Evolutionary conservation across 805 yeast genomes (phyloP), one percentile per base, ranked within the genome.

Genomic region (Metschnikowia cubensis): DNA sequence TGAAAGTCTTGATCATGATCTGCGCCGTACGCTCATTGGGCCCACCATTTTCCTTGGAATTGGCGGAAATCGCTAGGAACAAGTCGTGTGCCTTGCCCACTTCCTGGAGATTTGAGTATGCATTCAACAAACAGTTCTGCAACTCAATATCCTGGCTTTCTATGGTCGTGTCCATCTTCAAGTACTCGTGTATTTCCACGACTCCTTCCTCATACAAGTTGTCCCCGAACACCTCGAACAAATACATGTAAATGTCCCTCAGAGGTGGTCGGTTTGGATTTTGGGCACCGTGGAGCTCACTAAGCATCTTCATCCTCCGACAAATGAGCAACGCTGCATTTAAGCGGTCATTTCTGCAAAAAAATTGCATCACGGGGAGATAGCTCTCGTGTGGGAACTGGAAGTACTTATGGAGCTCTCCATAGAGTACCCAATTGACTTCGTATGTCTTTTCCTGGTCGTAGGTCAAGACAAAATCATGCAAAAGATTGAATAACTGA

Each of bases 1-100:
- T 82, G 50, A 80, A 74, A 1, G 84, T 76, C 60, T 81, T 82
- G 56, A 87, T 64, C 86, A 87, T 83, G 59, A 84, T 81, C 41
- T 81, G 77, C 18, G 82, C 75, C 0, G 89, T 81, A 39, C 84
- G 85, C 47, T 82, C 79, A 59, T 85, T 81, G 25, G 84, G 66
- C 2, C 85, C 85, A 11, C 73, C 70, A 7, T 47, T 46, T 14
- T 64, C 58, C 38, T 71, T 69, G 0, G 87, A 82, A 48, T 80
- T 70, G 3, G 84, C 68, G 38, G 77, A 66, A 44, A 87, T 79
- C 41, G 83, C 68, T 18, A 83, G 71, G 72, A 87, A 87, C 18
- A 80, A 67, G 57, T 83, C 85, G 21, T 82, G 64, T 2, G 84
- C 82, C 54, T 77, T 76, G 29, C 77, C 71, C 15, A 80, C 71